A percentile compares a stretch with the other conserved stretches of the same genome.
phyloP scores from a whole-genome alignment of 1,139 yeast species.

The Starmera stellimalicola region DNA sequence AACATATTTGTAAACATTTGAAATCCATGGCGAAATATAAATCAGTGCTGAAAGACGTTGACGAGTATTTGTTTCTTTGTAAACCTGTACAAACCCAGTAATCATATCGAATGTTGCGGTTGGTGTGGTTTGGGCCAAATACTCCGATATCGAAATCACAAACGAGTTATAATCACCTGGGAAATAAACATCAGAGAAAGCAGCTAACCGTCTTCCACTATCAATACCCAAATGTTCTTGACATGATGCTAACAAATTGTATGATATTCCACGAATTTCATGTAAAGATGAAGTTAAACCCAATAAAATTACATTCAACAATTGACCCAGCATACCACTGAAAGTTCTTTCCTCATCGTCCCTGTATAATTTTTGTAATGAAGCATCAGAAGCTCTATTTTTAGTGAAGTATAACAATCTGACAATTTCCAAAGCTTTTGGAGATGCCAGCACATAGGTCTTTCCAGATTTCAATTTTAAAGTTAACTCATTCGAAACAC shows the following conservation, averaged over 20 bases:
- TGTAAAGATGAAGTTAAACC: conserved; percentile 55
- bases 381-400: conserved; percentile 17
- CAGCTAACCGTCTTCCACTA: conserved; percentile 47
- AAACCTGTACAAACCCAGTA: conserved; percentile 50
- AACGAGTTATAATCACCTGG: conserved; percentile 65
- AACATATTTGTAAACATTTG: conserved; percentile 52
- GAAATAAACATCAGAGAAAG: conserved; percentile 57
- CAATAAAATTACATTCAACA: conserved; percentile 57
- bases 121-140: conserved; percentile 49
- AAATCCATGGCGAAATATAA: conserved; percentile 67
- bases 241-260: conserved; percentile 53
- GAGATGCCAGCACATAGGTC: conserved; percentile 44
- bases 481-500: conserved; percentile 48
- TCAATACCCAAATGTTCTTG: conserved; percentile 52
- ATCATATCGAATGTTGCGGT: conserved; percentile 54
- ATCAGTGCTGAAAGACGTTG: conserved; percentile 24
- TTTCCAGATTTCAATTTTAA: conserved; percentile 38
- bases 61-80: conserved; percentile 26
- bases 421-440: conserved; percentile 59
- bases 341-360: conserved; percentile 16
- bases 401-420: conserved; percentile 58
- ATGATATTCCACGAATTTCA: conserved; percentile 56
- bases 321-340: conserved; percentile 37
- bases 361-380: conserved; percentile 5
- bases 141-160: conserved; percentile 50